phyloP scores from a whole-genome alignment of 371 early-diverging fungal genomes.

The Mucor piriformis region DNA sequence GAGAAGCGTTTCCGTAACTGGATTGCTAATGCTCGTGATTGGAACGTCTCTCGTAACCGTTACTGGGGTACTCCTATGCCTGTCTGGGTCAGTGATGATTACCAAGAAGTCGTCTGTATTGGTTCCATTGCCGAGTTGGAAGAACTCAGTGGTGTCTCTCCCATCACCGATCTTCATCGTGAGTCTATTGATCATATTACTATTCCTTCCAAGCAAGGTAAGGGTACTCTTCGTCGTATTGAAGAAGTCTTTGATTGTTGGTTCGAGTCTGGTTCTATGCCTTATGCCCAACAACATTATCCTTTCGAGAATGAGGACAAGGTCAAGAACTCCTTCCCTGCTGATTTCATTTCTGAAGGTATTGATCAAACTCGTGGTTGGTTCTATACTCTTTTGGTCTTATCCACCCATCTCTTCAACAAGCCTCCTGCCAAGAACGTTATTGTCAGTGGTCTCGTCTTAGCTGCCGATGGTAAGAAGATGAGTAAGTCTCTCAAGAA shows the following conservation, averaged over 20 bases:
- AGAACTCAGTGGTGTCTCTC: slow-evolving; percentile 83
- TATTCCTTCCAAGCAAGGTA: slow-evolving; percentile 93
- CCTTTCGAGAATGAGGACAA: slow-evolving; percentile 96
- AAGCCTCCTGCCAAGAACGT: slow-evolving; percentile 99
- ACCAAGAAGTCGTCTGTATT: slow-evolving; percentile 92
- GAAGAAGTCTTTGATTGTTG: slow-evolving; percentile 99
- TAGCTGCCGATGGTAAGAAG: slow-evolving; percentile 99
- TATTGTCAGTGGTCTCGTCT: slow-evolving; percentile 98
- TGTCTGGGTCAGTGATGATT: slow-evolving; percentile 97
- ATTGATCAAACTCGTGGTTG: slow-evolving; percentile 99
- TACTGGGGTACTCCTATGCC: slow-evolving; percentile 99
- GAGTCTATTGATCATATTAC: slow-evolving; percentile 97
- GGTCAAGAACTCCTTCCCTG: slow-evolving; percentile 94
- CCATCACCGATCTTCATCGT: slow-evolving; percentile 98
- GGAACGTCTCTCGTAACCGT: slow-evolving; percentile 99
- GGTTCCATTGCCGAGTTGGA: slow-evolving; percentile 97
- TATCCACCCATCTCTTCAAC: slow-evolving; percentile 98
- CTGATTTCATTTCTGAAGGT: slow-evolving; percentile 99
- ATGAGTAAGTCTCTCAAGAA: slow-evolving; percentile 99
- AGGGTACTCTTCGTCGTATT: slow-evolving; percentile 90
- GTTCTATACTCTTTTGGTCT: slow-evolving; percentile 99
- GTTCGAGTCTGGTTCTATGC: slow-evolving; percentile 99
- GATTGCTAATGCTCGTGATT: slow-evolving; percentile 98
- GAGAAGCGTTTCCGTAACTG: slow-evolving; percentile 99
- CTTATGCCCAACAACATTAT: slow-evolving; percentile 99